Evolutionary conservation across 2,329 filamentous ascomycete species (phyloP), one percentile per base, ranked within the genome.

Genomic region (Aspergillus spinulosporus): DNA sequence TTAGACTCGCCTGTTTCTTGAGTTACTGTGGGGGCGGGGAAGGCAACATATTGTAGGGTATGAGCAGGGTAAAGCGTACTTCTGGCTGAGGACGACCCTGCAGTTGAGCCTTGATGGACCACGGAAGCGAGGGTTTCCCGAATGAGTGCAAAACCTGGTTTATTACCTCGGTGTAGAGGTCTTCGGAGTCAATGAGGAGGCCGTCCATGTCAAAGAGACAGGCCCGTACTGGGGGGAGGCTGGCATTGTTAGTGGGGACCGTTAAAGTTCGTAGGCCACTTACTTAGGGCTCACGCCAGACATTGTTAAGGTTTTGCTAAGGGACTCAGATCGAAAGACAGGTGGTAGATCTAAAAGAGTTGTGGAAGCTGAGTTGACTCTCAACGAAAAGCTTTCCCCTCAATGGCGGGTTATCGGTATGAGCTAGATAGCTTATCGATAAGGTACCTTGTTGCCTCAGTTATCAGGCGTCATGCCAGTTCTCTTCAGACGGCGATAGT

Each of bases 141-240:
- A 94, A 90, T 69, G 88, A 86, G 55, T 82, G 80, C 39, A 99
- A 86, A 37, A 97, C 83, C 26, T 85, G 80, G 76, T 99, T 97
- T 59, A 92, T 88, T 74, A 89, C 88, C 28, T 84, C 72, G 0
- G 91, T 94, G 80, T 97, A 97, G 57, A 85, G 79, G 69, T 97
- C 94, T 79, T 97, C 94, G 34, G 90, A 92, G 75, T 97, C 87
- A 70, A 99, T 89, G 15, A 99, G 84, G 36, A 99, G 87, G 59
- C 94, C 94, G 75, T 99, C 94, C 92, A 97, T 97, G 80, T 99
- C 94, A 74, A 99, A 97, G 62, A 99, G 87, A 75, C 92, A 97
- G 65, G 93, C 94, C 65, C 92, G 84, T 57, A 97, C 82, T 46
- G 88, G 86, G 15, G 90, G 88, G 73, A 92, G 87, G 70, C 88